Percentiles rank a stretch among this genome's conserved stretches.
phyloP scores from a whole-genome alignment of 495 filamentous ascomycete species.

The Pseudevernia furfuracea region DNA sequence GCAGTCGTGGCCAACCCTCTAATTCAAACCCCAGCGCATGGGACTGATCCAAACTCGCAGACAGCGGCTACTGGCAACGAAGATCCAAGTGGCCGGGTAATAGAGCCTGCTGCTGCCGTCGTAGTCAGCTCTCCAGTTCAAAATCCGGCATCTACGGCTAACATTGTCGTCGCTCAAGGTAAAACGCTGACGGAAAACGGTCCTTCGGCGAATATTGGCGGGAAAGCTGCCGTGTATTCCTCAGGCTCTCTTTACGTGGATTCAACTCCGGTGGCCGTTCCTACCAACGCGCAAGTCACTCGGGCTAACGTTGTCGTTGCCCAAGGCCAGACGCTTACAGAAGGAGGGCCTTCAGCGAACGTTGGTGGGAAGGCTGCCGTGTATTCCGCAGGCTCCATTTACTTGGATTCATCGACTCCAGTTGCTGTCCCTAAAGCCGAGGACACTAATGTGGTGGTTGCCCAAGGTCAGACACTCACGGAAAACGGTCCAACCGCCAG shows the following conservation, averaged over 20 bases:
- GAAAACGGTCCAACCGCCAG: not conserved
- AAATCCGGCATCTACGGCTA: not conserved
- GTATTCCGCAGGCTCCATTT: conserved; percentile 1
- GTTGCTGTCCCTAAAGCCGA: not conserved
- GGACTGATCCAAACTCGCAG: not conserved
- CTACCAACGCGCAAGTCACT: not conserved
- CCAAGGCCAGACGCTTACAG: not conserved
- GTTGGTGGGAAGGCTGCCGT: not conserved
- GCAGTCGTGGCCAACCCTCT: not conserved
- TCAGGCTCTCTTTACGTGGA: not conserved
- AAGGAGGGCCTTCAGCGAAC: not conserved
- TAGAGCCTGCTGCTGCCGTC: not conserved
- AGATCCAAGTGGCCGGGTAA: not conserved
- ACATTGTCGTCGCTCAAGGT: not conserved
- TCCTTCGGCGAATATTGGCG: not conserved
- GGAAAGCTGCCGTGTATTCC: not conserved
- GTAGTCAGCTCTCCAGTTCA: not conserved
- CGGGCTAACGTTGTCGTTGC: not conserved
- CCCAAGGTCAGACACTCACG: not conserved
- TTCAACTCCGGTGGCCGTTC: not conserved
- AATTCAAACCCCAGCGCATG: not conserved
- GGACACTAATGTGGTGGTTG: not conserved
- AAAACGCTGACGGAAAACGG: not conserved
- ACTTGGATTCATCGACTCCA: not conserved
- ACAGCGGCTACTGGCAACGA: not conserved